phyloP scores from a whole-genome alignment of 169 alveolate genomes.

The Plasmodium malariae region DNA sequence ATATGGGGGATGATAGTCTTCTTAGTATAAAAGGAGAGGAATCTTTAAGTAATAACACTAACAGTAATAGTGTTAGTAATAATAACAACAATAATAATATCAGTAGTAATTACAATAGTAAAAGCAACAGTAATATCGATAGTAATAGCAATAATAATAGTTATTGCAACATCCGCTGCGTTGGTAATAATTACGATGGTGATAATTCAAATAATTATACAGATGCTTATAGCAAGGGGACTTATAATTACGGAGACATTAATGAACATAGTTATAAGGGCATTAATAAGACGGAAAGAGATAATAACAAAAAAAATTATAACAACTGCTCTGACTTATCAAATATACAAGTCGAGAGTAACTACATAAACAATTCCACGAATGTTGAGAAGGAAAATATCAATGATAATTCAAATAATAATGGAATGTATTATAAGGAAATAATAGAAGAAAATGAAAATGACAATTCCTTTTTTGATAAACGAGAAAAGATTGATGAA shows the following conservation, averaged over 20 bases:
- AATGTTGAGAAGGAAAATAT: not conserved
- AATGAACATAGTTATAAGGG: not conserved
- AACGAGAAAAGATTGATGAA: conserved; percentile 17
- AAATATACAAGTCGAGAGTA: not conserved
- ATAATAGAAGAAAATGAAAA: not conserved
- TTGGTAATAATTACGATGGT: not conserved
- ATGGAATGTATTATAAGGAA: conserved; percentile 13
- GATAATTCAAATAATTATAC: not conserved
- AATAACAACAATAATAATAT: too few relatives aligned
- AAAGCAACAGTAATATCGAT: not conserved
- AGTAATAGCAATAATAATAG: not conserved
- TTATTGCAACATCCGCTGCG: not conserved
- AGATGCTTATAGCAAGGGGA: not conserved
- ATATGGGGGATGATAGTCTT: not conserved
- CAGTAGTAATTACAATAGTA: too few relatives aligned
- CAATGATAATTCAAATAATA: not conserved
- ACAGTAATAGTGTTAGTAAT: too few relatives aligned
- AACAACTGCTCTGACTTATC: not conserved
- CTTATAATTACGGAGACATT: not conserved
- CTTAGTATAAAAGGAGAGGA: too few relatives aligned
- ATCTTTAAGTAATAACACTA: too few relatives aligned
- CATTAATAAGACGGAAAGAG: not conserved
- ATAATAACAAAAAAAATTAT: not conserved
- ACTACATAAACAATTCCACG: not conserved
- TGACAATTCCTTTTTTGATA: conserved; percentile 9